A percentile compares a stretch with the other conserved stretches of the same genome.
phyloP scores from a whole-genome alignment of 352 stramenopile species.

The Thalassiosira hispida region DNA sequence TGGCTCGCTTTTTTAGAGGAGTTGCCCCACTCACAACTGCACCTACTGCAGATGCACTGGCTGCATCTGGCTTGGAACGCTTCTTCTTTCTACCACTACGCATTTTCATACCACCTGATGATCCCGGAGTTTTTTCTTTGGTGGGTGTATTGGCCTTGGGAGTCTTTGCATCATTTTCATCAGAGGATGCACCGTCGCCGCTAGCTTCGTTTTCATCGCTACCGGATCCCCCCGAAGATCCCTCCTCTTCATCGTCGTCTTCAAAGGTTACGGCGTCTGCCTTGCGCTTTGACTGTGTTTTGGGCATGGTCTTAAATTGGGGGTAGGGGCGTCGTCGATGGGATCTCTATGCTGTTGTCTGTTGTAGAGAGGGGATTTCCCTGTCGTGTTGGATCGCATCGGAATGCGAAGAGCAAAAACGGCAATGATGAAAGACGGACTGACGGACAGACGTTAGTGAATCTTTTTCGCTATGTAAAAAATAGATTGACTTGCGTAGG shows the following conservation, averaged over 20 bases:
- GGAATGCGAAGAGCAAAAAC: no score
- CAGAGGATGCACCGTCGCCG: not conserved
- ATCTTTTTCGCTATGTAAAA: no score
- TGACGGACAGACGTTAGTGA: no score
- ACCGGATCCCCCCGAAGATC: not conserved
- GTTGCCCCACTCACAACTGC: not conserved
- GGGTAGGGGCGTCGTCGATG: no score
- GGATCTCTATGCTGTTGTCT: no score
- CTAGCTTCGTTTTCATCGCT: not conserved
- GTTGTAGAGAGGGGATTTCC: no score
- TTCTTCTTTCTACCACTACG: conserved; percentile 41
- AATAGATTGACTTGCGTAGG: no score
- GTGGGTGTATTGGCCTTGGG: not conserved
- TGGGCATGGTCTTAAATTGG: no score
- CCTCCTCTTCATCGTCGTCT: conserved; percentile 4
- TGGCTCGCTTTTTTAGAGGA: not conserved
- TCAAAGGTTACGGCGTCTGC: not conserved
- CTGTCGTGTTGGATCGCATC: no score
- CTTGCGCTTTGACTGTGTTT: no score
- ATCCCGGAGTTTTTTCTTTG: conserved; percentile 1
- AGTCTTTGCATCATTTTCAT: not conserved
- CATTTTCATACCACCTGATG: conserved; percentile 26
- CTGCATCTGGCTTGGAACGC: not conserved
- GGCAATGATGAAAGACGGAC: no score
- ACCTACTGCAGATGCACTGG: not conserved